A percentile compares a stretch with the other conserved stretches of the same genome.
These are phyloP conservation scores for Cordyceps pruinosa DNA, from an alignment of 2,329 filamentous ascomycete genomes.

Conservation along the genomic window DNA sequence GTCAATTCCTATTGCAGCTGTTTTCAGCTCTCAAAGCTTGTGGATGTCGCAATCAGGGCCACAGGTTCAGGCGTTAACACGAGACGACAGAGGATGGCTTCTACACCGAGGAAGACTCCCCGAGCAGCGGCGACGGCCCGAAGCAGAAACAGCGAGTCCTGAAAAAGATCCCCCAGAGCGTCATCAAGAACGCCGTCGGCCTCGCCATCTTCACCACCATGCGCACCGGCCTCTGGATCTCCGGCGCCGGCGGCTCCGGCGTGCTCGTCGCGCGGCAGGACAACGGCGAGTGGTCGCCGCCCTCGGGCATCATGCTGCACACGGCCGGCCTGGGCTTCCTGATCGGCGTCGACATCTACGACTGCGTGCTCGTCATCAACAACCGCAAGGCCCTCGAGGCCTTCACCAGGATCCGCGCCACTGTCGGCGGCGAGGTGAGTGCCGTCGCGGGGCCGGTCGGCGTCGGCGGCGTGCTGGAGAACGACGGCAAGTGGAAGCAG, in stretches of 20 bases:
- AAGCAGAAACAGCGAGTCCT: slow-evolving; percentile 39
- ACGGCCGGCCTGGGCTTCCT: slow-evolving; percentile 74
- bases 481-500: slow-evolving; percentile 34
- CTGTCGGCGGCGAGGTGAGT: slow-evolving; percentile 70
- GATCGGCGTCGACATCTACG: slow-evolving; percentile 79
- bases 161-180: slow-evolving; percentile 49
- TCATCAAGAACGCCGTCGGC: slow-evolving; percentile 59
- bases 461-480: slow-evolving; percentile 68
- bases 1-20: slow-evolving; percentile 22
- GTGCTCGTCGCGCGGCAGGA: slow-evolving; percentile 55
- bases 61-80: neutral
- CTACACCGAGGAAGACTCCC: slow-evolving; percentile 34
- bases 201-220: slow-evolving; percentile 68
- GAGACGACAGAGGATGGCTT: slow-evolving; percentile 41
- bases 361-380: slow-evolving; percentile 84
- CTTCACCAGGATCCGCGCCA: slow-evolving; percentile 69
- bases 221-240: slow-evolving; percentile 58
- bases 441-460: slow-evolving; percentile 65
- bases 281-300: slow-evolving; percentile 69
- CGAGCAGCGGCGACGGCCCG: slow-evolving; percentile 23
- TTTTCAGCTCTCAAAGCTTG: neutral
- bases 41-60: neutral
- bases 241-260: slow-evolving; percentile 60
- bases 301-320: slow-evolving; percentile 75
- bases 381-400: slow-evolving; percentile 66